phyloP scores from a whole-genome alignment of 2,329 filamentous ascomycete species.

The Claviceps cyperi region DNA sequence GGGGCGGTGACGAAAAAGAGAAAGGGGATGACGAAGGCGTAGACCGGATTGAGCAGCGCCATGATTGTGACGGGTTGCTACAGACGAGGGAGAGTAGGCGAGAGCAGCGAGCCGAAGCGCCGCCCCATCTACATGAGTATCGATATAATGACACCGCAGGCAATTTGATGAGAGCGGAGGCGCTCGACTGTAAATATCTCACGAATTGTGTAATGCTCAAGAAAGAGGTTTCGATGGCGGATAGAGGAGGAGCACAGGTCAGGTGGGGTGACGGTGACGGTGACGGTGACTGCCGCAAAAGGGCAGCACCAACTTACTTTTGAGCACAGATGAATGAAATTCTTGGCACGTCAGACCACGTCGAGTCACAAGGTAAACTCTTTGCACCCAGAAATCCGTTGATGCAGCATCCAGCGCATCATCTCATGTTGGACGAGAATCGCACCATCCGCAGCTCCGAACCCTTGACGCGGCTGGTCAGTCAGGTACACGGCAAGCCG shows the following conservation, averaged over 20 bases:
- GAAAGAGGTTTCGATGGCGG: too few relatives aligned
- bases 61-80: slow-evolving; percentile 19
- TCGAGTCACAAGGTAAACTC: too few relatives aligned
- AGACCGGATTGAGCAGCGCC: slow-evolving; percentile 39
- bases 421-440: neutral
- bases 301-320: too few relatives aligned
- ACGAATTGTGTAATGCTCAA: too few relatives aligned
- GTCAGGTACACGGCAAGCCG: neutral
- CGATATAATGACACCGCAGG: too few relatives aligned
- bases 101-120: neutral
- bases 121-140: neutral
- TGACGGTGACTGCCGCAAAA: too few relatives aligned
- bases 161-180: too few relatives aligned
- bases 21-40: slow-evolving; percentile 45
- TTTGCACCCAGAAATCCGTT: neutral
- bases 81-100: neutral
- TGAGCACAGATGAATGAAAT: too few relatives aligned
- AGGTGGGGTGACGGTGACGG: too few relatives aligned
- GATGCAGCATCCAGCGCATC: neutral
- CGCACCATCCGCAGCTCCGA: neutral
- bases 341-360: too few relatives aligned
- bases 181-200: too few relatives aligned
- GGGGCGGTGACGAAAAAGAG: slow-evolving; percentile 48
- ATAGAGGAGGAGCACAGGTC: too few relatives aligned
- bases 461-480: neutral